Evolutionary conservation across 2,329 filamentous ascomycete genomes (phyloP), one percentile per base, ranked within the genome.

Genomic region (Ramularia endophylla): DNA sequence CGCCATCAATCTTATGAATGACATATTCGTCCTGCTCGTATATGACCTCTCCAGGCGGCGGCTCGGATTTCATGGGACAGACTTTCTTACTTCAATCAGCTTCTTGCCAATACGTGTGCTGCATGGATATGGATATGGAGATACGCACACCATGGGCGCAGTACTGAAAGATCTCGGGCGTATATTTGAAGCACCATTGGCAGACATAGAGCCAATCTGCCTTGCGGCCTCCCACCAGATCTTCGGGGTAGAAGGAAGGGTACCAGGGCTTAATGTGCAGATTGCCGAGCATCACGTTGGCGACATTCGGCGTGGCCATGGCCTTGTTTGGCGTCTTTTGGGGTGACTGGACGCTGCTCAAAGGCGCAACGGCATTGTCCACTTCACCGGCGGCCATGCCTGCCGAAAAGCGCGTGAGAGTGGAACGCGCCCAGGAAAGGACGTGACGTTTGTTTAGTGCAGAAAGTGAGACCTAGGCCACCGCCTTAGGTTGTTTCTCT

Each of bases 171-270:
- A 73, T 55, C 53, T 75, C 71, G 33, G 65, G 66, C n/a, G 83
- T 84, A 65, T 98, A 98, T 60, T 89, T 90, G 72, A 97, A 97
- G 69, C 92, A 98, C 72, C 80, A 84, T 25, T 86, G 83, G 60
- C 92, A 98, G 25, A 97, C 85, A 55, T 89, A 94, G 6, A 97
- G 69, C 41, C 81, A 59, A 18, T 72, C 68, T 11, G 64, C 54
- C 40, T 61, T 60, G 37, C 64, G 51, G 5, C 59, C 59, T 20
- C 68, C 68, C 9, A 72, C 62, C 5, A 73, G 56, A 51, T 88
- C 70, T 77, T 94, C 71, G 4, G 80, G 67, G 63, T 95, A 95
- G 64, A 89, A 92, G 12, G 87, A 94, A 6, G 88, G 87, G 63
- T 92, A 95, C 88, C 89, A 95, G 2, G 89, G 85, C 55, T 82